Conservation (phyloP, 2,329 filamentous ascomycete species). For the Aspergillus felis region DNA sequence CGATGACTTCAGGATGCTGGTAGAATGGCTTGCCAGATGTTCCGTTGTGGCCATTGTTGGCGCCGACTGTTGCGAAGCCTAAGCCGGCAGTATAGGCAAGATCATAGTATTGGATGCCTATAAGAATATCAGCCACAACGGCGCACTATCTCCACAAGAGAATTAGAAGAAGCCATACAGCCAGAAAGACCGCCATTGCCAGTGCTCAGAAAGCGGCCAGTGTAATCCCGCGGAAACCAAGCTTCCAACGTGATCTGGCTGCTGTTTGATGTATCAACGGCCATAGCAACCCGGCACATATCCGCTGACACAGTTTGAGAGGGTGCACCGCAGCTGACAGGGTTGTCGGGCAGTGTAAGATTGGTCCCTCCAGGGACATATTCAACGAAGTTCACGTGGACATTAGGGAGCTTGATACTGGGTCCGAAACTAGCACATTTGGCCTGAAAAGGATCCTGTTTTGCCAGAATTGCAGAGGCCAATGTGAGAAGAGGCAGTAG, state of each 20-base stretch:
- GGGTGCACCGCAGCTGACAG: constrained; percentile 30
- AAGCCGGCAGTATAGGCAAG: constrained; percentile 40
- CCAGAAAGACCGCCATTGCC: constrained; percentile 49
- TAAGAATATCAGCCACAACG: not conserved
- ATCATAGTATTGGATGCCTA: constrained; percentile 45
- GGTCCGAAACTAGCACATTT: constrained; percentile 23
- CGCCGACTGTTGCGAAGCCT: constrained; percentile 46
- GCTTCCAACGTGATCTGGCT: constrained; percentile 47
- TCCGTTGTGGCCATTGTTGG: constrained; percentile 51
- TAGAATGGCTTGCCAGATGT: constrained; percentile 46
- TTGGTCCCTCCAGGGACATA: constrained; percentile 37
- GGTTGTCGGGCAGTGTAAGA: constrained; percentile 35
- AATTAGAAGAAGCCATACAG: constrained; percentile 30
- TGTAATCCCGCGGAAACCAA: constrained; percentile 47
- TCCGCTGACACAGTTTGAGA: constrained; percentile 35
- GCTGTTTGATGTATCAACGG: constrained; percentile 39
- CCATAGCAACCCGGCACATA: constrained; percentile 42
- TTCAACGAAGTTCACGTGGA: constrained; percentile 29
- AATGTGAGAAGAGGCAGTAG: constrained; percentile 15
- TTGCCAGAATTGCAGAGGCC: constrained; percentile 18
- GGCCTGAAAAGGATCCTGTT: constrained; percentile 21
- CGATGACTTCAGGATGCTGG: constrained; percentile 43
- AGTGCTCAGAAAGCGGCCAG: constrained; percentile 45
- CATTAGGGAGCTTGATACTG: constrained; percentile 26
- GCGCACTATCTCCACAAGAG: too few species aligned